Percentiles rank a stretch among this genome's conserved stretches.
Evolutionary conservation across 2,329 filamentous ascomycete genomes (phyloP).

Genomic region (Penicillium sp.): DNA sequence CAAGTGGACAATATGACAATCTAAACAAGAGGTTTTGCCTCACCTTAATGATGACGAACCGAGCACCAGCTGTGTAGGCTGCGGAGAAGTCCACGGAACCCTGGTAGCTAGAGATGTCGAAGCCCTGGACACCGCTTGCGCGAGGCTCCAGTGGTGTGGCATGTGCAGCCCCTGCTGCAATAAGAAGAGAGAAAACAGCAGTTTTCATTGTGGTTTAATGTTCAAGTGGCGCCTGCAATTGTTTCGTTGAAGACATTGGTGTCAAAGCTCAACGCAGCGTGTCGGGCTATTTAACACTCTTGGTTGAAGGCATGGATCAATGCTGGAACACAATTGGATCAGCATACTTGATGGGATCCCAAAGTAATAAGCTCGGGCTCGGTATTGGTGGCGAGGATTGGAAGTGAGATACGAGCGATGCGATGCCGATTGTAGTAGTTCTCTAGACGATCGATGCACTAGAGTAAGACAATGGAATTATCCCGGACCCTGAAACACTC

Average conservation of each 20-base stretch:
- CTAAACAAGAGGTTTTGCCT: background rate
- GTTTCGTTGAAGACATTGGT: background rate
- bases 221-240: background rate
- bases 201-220: conserved; percentile 17
- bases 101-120: conserved; percentile 36
- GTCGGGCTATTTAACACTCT: background rate
- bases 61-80: conserved; percentile 30
- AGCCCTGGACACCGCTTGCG: conserved; percentile 28
- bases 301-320: background rate
- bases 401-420: conserved; percentile 9
- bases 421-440: background rate
- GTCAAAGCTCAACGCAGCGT: background rate
- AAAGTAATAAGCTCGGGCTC: conserved; percentile 7
- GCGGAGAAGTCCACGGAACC: conserved; percentile 27
- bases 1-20: background rate
- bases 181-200: conserved; percentile 14
- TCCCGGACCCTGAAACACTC: background rate
- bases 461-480: background rate
- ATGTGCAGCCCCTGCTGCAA: conserved; percentile 17
- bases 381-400: background rate
- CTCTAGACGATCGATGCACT: conserved; percentile 6
- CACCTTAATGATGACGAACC: conserved; percentile 39
- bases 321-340: background rate
- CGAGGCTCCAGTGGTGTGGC: conserved; percentile 17
- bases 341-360: conserved; percentile 4